Percentiles rank a stretch among this genome's conserved stretches.
Conservation (phyloP, 352 stramenopile species). For the Aphanomyces astaci region DNA sequence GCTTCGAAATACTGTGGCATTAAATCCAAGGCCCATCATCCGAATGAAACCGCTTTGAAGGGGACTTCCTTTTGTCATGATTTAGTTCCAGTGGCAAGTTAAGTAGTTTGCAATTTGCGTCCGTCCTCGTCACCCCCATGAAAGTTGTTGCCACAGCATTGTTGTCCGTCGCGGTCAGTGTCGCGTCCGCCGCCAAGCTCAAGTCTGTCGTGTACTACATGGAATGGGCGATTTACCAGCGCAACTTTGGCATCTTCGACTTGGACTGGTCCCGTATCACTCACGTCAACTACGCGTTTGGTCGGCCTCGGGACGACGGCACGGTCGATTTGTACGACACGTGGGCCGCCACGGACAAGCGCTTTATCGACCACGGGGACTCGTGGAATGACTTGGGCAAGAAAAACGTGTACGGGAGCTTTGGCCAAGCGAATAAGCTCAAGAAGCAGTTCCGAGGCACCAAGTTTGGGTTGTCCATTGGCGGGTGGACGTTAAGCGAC, state of each 20-base stretch:
- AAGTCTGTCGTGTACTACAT: conserved; percentile 19
- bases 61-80: too few relatives aligned
- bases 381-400: conserved; percentile 2
- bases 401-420: conserved; percentile 2
- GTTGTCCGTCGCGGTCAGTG: neutral
- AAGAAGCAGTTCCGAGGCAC: conserved; percentile 11
- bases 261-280: conserved; percentile 21
- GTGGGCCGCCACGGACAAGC: conserved; percentile 14
- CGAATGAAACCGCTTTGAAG: too few relatives aligned
- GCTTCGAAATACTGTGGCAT: too few relatives aligned
- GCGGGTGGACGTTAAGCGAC: conserved; percentile 10
- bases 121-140: neutral
- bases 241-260: conserved; percentile 16
- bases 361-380: neutral
- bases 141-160: neutral
- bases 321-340: conserved; percentile 13
- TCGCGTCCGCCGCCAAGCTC: neutral
- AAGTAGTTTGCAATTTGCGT: neutral
- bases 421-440: conserved; percentile 12
- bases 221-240: conserved; percentile 18
- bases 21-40: too few relatives aligned
- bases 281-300: conserved; percentile 22
- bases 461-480: conserved; percentile 15
- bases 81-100: too few relatives aligned
- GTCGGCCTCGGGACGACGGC: neutral